Evolutionary conservation across 305 asterid species (phyloP).

Genomic region (Caryopteris hybrid): DNA sequence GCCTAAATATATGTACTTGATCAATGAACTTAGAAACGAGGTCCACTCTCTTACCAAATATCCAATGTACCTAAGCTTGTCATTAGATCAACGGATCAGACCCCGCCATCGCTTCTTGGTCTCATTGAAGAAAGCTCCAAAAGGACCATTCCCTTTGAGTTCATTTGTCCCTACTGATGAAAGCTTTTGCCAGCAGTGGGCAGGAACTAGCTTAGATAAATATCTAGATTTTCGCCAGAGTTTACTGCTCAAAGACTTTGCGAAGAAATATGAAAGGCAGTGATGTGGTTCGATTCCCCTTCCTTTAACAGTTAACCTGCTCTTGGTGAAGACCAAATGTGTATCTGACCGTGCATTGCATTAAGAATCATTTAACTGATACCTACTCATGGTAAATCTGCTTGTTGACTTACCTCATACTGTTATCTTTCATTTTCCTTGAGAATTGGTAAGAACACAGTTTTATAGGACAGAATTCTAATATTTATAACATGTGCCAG

Average conservation of each 20-base stretch:
- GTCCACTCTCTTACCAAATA: slow-evolving; percentile 82
- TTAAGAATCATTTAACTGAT: not conserved
- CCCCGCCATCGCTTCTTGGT: slow-evolving; percentile 92
- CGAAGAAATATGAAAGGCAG: slow-evolving; percentile 64
- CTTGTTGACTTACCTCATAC: slow-evolving; percentile 2
- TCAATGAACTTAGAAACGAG: slow-evolving; percentile 81
- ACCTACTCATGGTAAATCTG: slow-evolving; percentile 21
- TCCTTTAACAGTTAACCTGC: not conserved
- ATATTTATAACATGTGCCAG: slow-evolving; percentile 8
- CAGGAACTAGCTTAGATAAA: slow-evolving; percentile 78
- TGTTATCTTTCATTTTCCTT: not conserved
- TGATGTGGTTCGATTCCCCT: slow-evolving; percentile 19
- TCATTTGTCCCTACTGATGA: slow-evolving; percentile 92
- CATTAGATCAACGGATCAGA: slow-evolving; percentile 87
- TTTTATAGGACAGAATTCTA: not conserved
- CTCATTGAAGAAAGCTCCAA: slow-evolving; percentile 78
- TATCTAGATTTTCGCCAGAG: slow-evolving; percentile 85
- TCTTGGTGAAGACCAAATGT: slow-evolving; percentile 1
- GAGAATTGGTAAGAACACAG: not conserved
- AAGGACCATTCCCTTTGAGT: slow-evolving; percentile 90
- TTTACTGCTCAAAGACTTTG: slow-evolving; percentile 71
- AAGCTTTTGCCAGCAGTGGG: slow-evolving; percentile 92
- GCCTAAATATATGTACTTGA: slow-evolving; percentile 85
- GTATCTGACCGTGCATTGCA: slow-evolving; percentile 1
- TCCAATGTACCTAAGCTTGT: slow-evolving; percentile 82